phyloP scores from a whole-genome alignment of 129 eudicot species.

The Flaveria ramosissima region DNA sequence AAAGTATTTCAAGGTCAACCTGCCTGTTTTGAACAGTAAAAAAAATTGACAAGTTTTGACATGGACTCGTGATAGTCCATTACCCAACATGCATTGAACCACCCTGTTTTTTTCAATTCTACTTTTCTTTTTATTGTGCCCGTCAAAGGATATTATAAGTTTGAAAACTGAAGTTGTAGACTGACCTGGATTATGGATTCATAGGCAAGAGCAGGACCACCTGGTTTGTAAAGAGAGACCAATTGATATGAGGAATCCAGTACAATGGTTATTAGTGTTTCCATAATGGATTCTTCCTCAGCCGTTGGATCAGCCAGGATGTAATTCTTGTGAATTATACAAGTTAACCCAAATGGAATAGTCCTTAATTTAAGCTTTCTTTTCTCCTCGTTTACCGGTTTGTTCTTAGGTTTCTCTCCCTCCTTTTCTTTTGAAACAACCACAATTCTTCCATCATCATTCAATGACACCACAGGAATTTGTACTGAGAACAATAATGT shows the following conservation, averaged over 20 bases:
- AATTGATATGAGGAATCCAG: conserved; percentile 75
- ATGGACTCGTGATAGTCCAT: neutral
- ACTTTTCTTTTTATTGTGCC: neutral
- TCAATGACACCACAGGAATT: conserved; percentile 87
- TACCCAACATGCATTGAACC: neutral
- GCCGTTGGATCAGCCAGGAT: conserved; percentile 89
- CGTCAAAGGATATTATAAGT: neutral
- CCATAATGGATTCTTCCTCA: conserved; percentile 91
- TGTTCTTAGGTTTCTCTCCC: conserved; percentile 53
- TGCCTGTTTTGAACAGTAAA: neutral
- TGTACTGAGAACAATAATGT: conserved; percentile 53
- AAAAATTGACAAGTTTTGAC: neutral
- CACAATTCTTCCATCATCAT: conserved; percentile 85
- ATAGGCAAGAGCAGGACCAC: conserved; percentile 75
- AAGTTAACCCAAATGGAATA: conserved; percentile 66
- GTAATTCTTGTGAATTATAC: conserved; percentile 82
- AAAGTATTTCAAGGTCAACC: neutral
- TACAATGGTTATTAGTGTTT: conserved; percentile 70
- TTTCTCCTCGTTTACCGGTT: conserved; percentile 78
- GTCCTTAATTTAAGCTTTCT: conserved; percentile 64
- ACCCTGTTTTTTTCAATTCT: too few species aligned
- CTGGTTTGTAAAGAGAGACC: conserved; percentile 86
- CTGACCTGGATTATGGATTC: conserved; percentile 72
- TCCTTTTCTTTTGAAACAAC: conserved; percentile 56
- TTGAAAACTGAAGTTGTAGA: conserved; percentile 4